Evolutionary conservation across 2,329 filamentous ascomycete species (phyloP), one percentile per base, ranked within the genome.

Genomic region (Didymella pinodella): DNA sequence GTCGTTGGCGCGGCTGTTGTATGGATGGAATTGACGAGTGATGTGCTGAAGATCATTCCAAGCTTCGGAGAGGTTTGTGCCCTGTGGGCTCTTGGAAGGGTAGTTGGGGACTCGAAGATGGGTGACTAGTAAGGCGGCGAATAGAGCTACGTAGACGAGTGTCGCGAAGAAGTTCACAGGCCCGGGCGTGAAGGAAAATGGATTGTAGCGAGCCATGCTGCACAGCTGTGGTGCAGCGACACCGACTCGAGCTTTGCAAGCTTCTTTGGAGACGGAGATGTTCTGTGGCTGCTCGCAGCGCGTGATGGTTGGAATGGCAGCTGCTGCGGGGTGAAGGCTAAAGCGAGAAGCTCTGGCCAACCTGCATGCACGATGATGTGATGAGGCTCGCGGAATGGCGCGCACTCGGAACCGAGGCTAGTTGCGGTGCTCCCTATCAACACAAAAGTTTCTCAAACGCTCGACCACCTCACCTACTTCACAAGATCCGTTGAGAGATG

Each of bases 1-100:
- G 67, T 97, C 93, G 74, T 97, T 98, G 60, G 86, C 83, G 59
- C 84, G 88, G 66, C 90, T 93, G 78, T 97, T 97, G 81, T 92
- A 97, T 0, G 95, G 94, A 74, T 97, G 95, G 73, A 90, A 95
- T 1, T 84, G 83, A 63, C 83, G 83, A 32, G 90, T 94, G 48
- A 99, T 83, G 54, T 83, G 80, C 61, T 92, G 87, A 31, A 99
- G 82, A 73, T 98, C 93, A 12, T 83, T 78, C 93, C 93, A 98
- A 36, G 94, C 92, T 78, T 96, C 88, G 2, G 89, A 90, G 52
- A 98, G 79, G 70, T 97, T 92, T 70, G 96, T 80, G 18, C 92
- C 93, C 8, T 80, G 72, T 10, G 78, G 81, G 38, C 84, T 81
- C 36, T 82, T 81, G 3, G 74, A 78, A 0, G 91, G 89, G 48